phyloP scores from a whole-genome alignment of 78 protist genomes.

The Dictyostelium discoideum region dicty_2.7 NC_007091.3:2184001-2184500 shows the following conservation, averaged over 20 bases:
- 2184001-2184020: neutral
- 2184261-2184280: neutral
- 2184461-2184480: neutral
- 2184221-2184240: conserved; percentile 20
- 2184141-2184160: neutral
- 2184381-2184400: conserved; percentile 26
- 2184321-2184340: neutral
- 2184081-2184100: neutral
- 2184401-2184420: neutral
- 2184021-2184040: neutral
- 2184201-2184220: neutral
- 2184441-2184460: neutral
- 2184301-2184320: conserved; percentile 5
- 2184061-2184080: neutral
- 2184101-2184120: neutral
- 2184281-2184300: conserved; percentile 28
- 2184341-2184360: conserved; percentile 37
- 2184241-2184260: conserved; percentile 16
- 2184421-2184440: conserved; percentile 16
- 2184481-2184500: neutral
- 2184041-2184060: neutral
- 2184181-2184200: neutral
- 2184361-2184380: conserved; percentile 27
- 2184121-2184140: neutral
- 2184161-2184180: neutral